Percentiles rank a stretch among this genome's conserved stretches.
Evolutionary conservation across 179 eudicot species (phyloP).

Genomic region (Dionaea muscipula): DNA sequence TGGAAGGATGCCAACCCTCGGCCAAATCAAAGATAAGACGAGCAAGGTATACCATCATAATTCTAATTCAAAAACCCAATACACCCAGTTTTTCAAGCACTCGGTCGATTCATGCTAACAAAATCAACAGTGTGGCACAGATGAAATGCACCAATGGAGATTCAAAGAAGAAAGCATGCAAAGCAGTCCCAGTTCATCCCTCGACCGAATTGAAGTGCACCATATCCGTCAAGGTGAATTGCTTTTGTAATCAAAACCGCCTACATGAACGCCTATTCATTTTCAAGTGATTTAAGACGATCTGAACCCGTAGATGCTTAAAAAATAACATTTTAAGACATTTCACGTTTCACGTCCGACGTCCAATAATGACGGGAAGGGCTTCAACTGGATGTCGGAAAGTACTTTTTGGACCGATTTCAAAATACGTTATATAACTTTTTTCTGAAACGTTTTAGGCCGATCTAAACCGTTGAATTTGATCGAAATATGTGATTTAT

Average conservation of each 20-base stretch:
- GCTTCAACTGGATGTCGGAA: too few relatives aligned
- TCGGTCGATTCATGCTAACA: conserved; percentile 10
- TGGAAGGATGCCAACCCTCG: background rate
- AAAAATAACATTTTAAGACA: too few relatives aligned
- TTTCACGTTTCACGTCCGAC: too few relatives aligned
- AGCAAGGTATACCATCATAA: background rate
- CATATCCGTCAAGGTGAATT: conserved; percentile 26
- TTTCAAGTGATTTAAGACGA: too few relatives aligned
- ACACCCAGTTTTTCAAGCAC: background rate
- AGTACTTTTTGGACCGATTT: too few relatives aligned
- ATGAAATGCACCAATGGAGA: conserved; percentile 23
- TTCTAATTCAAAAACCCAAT: background rate
- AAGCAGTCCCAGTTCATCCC: conserved; percentile 51
- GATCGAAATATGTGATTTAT: too few relatives aligned
- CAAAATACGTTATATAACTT: too few relatives aligned
- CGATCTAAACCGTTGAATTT: too few relatives aligned
- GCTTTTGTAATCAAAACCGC: background rate
- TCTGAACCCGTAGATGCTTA: too few relatives aligned
- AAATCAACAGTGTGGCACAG: conserved; percentile 30
- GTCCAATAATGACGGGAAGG: too few relatives aligned
- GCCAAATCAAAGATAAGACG: background rate
- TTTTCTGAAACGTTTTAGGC: too few relatives aligned
- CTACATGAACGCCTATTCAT: background rate
- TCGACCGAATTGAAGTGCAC: conserved; percentile 30
- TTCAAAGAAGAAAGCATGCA: conserved; percentile 32